Evolutionary conservation across 2,329 filamentous ascomycete genomes (phyloP), one percentile per base, ranked within the genome.

Genomic region (Corinectria fuckeliana): DNA sequence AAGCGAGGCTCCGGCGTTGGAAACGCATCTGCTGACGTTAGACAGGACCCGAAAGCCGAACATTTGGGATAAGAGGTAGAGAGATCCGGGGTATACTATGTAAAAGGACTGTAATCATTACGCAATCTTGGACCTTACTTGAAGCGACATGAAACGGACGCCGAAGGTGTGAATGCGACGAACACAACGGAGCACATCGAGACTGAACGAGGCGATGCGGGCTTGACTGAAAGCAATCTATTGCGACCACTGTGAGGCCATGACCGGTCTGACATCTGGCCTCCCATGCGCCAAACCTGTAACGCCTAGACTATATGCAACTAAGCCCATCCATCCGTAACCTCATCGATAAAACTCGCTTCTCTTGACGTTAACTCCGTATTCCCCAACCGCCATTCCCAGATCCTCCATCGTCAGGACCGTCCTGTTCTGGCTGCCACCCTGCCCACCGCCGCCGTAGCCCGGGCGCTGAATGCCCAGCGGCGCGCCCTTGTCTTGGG

Each of bases 321-420:
- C 34, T n/a, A 36, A 36, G n/a, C n/a, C 30, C 48, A 26, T 26
- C 34, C 47, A 45, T 49, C 57, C 58, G 38, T 20, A n/a, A 16
- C 11, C 18, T 71, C 69, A 97, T 70, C 93, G 85, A 76, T 99
- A 99, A 74, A 98, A 99, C 80, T 99, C 95, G 72, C 94, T 93
- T 65, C 95, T 85, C 86, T 97, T 98, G 52, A 98, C 91, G 74
- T 97, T 99, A 51, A 99, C 93, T 1, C 95, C 95, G 74, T 98
- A 99, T 81, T 99, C 95, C 28, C 91, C 91, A 26, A 98, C 94
- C 1, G 95, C 95, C 93, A 98, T 98, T 14, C 95, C 95, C 70
- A 99, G 77, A 76, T 99, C 95, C 78, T 99, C 95, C 95, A 99
- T 98, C 1, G 95, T 98, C 62, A 99, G 82, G 55, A 99, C 94